phyloP scores from a whole-genome alignment of 192 early-diverging fungal genomes.

The Radiomyces spectabilis region DNA sequence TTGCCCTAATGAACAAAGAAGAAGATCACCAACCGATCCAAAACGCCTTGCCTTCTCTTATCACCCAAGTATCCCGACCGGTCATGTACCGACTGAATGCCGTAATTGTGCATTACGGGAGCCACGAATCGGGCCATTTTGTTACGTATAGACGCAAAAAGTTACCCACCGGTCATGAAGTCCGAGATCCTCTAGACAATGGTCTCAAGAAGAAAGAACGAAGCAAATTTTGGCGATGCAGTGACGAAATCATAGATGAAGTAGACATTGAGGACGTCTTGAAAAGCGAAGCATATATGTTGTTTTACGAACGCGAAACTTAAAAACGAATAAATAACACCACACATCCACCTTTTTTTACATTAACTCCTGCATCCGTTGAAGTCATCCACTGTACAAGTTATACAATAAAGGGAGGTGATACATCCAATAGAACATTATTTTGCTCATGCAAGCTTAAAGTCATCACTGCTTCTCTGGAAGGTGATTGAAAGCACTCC shows the following conservation, averaged over 20 bases:
- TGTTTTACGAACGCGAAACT: conserved; percentile 61
- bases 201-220: background rate
- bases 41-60: conserved; percentile 9
- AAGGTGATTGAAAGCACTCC: no score
- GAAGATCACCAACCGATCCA: conserved; percentile 7
- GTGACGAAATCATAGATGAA: conserved; percentile 64
- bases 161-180: conserved; percentile 27
- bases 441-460: no score
- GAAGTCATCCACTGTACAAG: no score
- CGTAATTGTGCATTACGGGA: conserved; percentile 80
- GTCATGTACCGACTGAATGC: conserved; percentile 64
- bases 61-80: conserved; percentile 6
- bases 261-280: conserved; percentile 57
- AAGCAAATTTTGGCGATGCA: conserved; percentile 61
- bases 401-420: no score
- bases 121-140: conserved; percentile 88
- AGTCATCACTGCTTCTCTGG: no score
- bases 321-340: no score
- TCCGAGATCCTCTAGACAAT: conserved; percentile 8
- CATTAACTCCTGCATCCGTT: no score
- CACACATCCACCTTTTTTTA: no score
- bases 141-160: conserved; percentile 72
- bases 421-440: no score
- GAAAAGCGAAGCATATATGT: conserved; percentile 64
- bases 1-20: conserved; percentile 5